Base-by-base conservation (phyloP, 495 filamentous ascomycete genomes). In the Trichoderma asperelloides region DNA sequence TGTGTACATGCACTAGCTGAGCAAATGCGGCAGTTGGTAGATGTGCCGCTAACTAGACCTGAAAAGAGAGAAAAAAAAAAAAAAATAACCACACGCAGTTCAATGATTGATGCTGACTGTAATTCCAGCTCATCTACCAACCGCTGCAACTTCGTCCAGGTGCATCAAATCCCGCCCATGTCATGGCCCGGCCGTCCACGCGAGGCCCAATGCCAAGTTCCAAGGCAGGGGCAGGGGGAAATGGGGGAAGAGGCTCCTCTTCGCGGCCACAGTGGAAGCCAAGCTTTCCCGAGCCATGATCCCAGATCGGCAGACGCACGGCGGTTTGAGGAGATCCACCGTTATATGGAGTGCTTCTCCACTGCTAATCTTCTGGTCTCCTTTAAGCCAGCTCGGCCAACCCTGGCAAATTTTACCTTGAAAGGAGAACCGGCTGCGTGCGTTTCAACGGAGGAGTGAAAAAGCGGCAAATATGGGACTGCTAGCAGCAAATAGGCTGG, bases 251-350 rank as follows among this genome's bases (percentile, higher is more conserved):
- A n/a, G 18, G 49, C 18, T 16, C 18, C 18, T 45, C 41, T 45
- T n/a, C 7, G 21, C 18, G 18, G n/a, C 16, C 18, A n/a, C 16
- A 51, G 1, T 21, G 47, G 47, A 37, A 37, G 33, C 47, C 47
- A 51, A 51, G 47, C 47, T 51, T 51, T 51, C 7, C n/a, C 7
- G 8, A 9, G 15, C 25, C 8, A 12, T 60, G 16, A 28, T 60
- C 27, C 55, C 25, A 27, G 55, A 60, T 60, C 55, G 55, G 55
- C 55, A 60, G 55, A 60, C 55, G 27, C 55, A 60, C 27, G 55
- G 55, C 55, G 55, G 55, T 27, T 60, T 60, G 25, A 18, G 55
- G 9, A 27, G 55, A 60, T 60, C 55, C 55, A 60, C 55, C 55
- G 55, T 37, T 37, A 7, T 15, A 51, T n/a, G 47, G 47, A 51